Base-by-base conservation (phyloP, 1,139 yeast genomes). In the Yamadazyma triangularis region DNA sequence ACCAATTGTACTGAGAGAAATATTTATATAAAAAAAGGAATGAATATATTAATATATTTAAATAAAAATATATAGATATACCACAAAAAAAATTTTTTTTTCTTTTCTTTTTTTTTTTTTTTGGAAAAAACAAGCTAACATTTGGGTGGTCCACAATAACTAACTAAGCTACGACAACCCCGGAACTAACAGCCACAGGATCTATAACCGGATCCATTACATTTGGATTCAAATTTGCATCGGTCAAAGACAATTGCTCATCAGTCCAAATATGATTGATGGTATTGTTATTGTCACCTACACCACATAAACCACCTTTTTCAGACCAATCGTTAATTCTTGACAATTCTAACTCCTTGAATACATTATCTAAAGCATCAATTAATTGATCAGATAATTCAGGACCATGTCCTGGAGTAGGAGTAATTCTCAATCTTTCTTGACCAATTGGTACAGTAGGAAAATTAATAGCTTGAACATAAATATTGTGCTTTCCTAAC, bases 361-460 rank as follows among this genome's bases (percentile, higher is more conserved):
- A 91, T 16, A 89, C 88, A 30, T 77, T 73, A 48, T 87, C 95
- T 31, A 93, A 68, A 5, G 96, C 89, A 10, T 64, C 73, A 38
- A 91, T 71, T 48, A 91, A 73, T 43, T 79, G 73, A 54, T 88
- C 86, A 36, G 91, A 73, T 35, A 86, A 70, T 40, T 81, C 83
- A 36, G 78, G 70, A 20, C 78, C 76, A 59, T 91, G 99, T 33
- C 96, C 97, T 25, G 99, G 99, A 25, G 98, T 89, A 32, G 99
- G 97, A 13, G 98, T 91, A 53, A 91, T 81, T 64, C 99, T 79
- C 53, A 91, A 76, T 57, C 98, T 79, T 65, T 91, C 99, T 44
- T 88, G 81, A 39, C 98, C 98, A 51, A 86, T 81, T 24, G 96
- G 84, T 36, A 91, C 98, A 16, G 98, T 91, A 35, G 99, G 99